Base-by-base conservation (phyloP, 192 early-diverging fungal species). In the Spizellomyces sp. region DNA sequence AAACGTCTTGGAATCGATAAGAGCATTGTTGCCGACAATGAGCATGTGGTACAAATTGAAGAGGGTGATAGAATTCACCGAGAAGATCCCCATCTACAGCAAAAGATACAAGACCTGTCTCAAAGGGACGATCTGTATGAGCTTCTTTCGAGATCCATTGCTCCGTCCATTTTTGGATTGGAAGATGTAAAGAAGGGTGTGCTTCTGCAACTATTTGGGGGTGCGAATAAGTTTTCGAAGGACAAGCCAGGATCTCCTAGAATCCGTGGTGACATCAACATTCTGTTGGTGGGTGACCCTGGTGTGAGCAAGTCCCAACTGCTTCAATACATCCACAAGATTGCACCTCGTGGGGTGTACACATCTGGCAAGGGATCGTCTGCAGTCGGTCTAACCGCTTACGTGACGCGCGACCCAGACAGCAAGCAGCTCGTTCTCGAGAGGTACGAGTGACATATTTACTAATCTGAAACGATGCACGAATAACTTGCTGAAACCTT, bases 121-220 rank as follows among this genome's bases (percentile, higher is more conserved):
- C 72, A 83, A 61, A 71, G 85, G 5, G 83, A 84, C 27, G 84
- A 94, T 69, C 71, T 96, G 45, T 95, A 96, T 73, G 94, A 95
- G 21, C 83, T 86, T 8, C 78, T 98, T 58, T 80, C 96, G 6
- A 83, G 86, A 5, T 96, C 95, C 43, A 79, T 98, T 70, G 88
- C 95, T 4, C 97, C 97, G 48, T 93, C 92, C 64, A 96, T 99
- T 73, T 96, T 86, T 68, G 96, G 94, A 73, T 85, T 97, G 81
- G 94, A 97, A 43, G 95, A 98, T 79, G 94, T 98, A n/a, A 99
- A 99, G 83, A 95, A 96, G 77, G 97, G 95, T 5, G 89, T 96
- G 42, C 77, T 99, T 46, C 77, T 99, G 72, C 96, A 98, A 76
- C 81, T 99, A 59, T 97, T 99, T 86, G 97, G 97, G 60, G 97